phyloP scores from a whole-genome alignment of 139 green algal genomes.

The Limnomonas spitsbergensis region DNA sequence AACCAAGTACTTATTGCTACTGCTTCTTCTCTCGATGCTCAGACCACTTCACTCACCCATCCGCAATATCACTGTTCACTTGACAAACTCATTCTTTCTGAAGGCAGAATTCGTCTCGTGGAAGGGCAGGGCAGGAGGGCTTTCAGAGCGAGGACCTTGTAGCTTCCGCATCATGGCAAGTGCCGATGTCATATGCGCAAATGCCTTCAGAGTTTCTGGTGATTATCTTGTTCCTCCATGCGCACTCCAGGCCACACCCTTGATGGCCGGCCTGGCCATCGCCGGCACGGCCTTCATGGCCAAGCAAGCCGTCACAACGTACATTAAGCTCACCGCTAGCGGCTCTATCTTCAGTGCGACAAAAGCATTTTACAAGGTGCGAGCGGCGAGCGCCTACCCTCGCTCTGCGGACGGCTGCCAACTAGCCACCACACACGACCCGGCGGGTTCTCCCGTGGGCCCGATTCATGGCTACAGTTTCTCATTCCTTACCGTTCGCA shows the following conservation, averaged over 20 bases:
- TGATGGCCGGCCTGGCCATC: constrained; percentile 81
- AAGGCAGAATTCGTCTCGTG: no score
- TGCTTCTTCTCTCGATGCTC: not conserved
- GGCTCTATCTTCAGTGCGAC: constrained; percentile 35
- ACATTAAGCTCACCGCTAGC: constrained; percentile 57
- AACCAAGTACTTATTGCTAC: not conserved
- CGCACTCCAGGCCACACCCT: constrained; percentile 66
- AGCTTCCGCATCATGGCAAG: not conserved
- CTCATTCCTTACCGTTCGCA: no score
- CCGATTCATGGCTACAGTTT: no score
- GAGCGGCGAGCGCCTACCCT: not conserved
- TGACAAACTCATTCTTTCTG: no score
- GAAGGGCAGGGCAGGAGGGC: no score
- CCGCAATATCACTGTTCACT: no score
- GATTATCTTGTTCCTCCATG: not conserved
- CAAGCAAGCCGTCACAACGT: constrained; percentile 66
- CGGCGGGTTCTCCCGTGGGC: no score
- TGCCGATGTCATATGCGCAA: not conserved
- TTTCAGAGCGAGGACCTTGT: no score
- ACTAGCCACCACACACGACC: no score
- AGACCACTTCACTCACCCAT: not conserved
- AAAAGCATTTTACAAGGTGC: constrained; percentile 80
- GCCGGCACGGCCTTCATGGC: constrained; percentile 78
- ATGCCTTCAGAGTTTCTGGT: not conserved
- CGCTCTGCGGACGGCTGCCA: no score